phyloP scores from a whole-genome alignment of 495 filamentous ascomycete genomes.

The Xylaria flabelliformis region DNA sequence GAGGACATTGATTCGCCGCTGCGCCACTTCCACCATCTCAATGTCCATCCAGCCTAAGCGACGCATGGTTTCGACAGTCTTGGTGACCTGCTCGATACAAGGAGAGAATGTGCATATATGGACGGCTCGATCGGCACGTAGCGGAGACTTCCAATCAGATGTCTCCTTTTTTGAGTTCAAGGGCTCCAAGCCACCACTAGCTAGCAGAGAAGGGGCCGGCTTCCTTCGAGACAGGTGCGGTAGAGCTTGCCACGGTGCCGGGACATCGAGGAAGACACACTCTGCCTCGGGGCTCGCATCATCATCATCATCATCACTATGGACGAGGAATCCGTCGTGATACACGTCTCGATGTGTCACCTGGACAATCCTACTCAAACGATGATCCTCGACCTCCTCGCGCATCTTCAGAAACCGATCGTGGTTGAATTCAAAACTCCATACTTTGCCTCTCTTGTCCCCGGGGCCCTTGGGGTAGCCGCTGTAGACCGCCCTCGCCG shows the following conservation, averaged over 20 bases:
- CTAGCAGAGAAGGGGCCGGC: slow-evolving; percentile 37
- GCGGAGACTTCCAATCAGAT: slow-evolving; percentile 62
- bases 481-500: slow-evolving; percentile 85
- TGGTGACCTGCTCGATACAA: slow-evolving; percentile 92
- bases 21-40: slow-evolving; percentile 84
- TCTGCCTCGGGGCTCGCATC: slow-evolving; percentile 69
- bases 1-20: slow-evolving; percentile 78
- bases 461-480: slow-evolving; percentile 63
- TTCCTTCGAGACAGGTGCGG: slow-evolving; percentile 75
- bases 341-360: slow-evolving; percentile 95
- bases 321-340: slow-evolving; percentile 76
- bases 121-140: slow-evolving; percentile 69
- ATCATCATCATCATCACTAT: slow-evolving; percentile 26
- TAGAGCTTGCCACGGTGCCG: slow-evolving; percentile 90
- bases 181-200: slow-evolving; percentile 24
- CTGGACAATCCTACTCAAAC: slow-evolving; percentile 71
- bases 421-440: slow-evolving; percentile 92
- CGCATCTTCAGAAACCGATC: slow-evolving; percentile 74
- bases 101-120: slow-evolving; percentile 93
- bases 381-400: slow-evolving; percentile 77
- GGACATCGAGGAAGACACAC: slow-evolving; percentile 89
- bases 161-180: slow-evolving; percentile 14
- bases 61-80: slow-evolving; percentile 79
- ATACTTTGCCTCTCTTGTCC: slow-evolving; percentile 72
- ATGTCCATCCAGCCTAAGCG: slow-evolving; percentile 88